A percentile compares a stretch with the other conserved stretches of the same genome.
Evolutionary conservation across 768 basidiomycete species (phyloP).

Genomic region (Macrolepiota dolichaula): DNA sequence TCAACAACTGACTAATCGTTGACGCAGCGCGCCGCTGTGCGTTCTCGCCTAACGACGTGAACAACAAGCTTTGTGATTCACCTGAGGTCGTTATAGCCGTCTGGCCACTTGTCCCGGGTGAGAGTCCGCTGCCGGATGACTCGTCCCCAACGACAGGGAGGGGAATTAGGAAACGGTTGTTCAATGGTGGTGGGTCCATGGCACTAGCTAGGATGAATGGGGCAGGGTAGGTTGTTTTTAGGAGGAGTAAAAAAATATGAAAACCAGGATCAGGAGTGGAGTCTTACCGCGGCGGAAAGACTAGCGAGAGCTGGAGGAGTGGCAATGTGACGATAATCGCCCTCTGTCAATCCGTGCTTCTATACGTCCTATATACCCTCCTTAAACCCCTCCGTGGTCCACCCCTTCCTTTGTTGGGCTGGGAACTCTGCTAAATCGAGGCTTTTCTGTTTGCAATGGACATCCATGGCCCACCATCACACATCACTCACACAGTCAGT

Average conservation of each 20-base stretch:
- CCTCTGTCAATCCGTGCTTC: too few species aligned
- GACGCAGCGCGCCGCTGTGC: neutral
- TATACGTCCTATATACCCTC: too few species aligned
- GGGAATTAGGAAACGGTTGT: slow-evolving; percentile 7
- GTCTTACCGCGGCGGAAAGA: too few species aligned
- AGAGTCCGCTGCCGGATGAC: neutral
- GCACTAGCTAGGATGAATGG: neutral
- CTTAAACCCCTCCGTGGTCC: too few species aligned
- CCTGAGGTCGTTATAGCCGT: neutral
- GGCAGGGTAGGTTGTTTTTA: too few species aligned
- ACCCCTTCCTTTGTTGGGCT: too few species aligned
- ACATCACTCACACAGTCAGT: too few species aligned
- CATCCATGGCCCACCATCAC: too few species aligned
- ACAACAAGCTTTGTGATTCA: neutral
- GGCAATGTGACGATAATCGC: too few species aligned
- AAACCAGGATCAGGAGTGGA: neutral
- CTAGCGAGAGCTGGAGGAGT: too few species aligned
- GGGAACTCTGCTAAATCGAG: too few species aligned
- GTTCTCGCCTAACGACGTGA: neutral
- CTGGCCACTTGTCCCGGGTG: neutral
- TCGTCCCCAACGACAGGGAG: neutral
- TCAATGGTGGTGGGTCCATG: neutral
- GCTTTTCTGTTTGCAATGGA: too few species aligned
- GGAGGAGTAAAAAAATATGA: neutral
- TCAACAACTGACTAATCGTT: neutral